Evolutionary conservation across 1,139 yeast genomes (phyloP).

Genomic region (Kodamaea sp.): DNA sequence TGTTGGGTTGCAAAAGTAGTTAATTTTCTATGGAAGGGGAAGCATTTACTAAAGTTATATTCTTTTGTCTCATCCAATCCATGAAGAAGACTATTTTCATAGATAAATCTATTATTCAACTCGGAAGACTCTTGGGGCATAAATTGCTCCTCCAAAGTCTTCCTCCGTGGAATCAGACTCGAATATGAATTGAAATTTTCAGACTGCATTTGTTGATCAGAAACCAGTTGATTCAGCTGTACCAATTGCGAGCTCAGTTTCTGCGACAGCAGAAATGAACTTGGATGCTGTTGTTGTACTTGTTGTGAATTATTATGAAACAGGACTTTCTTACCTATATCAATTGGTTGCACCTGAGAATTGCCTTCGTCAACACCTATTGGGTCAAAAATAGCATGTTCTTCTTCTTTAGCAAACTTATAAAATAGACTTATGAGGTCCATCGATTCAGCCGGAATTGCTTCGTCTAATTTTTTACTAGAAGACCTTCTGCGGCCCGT

Average conservation of each 20-base stretch:
- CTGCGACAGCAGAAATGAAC: no score
- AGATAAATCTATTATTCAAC: constrained; percentile 7
- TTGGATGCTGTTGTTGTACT: no score
- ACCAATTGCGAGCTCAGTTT: no score
- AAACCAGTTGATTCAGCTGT: no score
- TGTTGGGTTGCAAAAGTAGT: constrained; percentile 65
- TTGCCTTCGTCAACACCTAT: constrained; percentile 2
- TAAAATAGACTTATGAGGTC: constrained; percentile 39
- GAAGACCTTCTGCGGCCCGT: constrained; percentile 8
- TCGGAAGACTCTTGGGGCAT: constrained; percentile 4
- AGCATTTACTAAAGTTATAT: constrained; percentile 68
- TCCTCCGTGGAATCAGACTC: not conserved
- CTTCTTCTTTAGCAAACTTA: constrained; percentile 43
- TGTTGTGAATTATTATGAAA: no score
- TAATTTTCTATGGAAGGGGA: constrained; percentile 75
- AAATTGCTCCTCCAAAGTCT: not conserved
- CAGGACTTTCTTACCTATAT: constrained; percentile 5
- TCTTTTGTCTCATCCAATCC: constrained; percentile 49
- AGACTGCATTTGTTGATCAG: no score
- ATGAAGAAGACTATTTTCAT: constrained; percentile 23
- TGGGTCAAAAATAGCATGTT: constrained; percentile 3
- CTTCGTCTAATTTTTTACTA: constrained; percentile 12
- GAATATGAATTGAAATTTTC: no score
- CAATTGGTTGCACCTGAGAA: constrained; percentile 10
- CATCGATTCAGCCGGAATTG: constrained; percentile 24